Percentiles rank a stretch among this genome's conserved stretches.
These are phyloP conservation scores for Crepidotus variabilis DNA, from an alignment of 768 basidiomycete genomes.

Conservation along the genomic window DNA sequence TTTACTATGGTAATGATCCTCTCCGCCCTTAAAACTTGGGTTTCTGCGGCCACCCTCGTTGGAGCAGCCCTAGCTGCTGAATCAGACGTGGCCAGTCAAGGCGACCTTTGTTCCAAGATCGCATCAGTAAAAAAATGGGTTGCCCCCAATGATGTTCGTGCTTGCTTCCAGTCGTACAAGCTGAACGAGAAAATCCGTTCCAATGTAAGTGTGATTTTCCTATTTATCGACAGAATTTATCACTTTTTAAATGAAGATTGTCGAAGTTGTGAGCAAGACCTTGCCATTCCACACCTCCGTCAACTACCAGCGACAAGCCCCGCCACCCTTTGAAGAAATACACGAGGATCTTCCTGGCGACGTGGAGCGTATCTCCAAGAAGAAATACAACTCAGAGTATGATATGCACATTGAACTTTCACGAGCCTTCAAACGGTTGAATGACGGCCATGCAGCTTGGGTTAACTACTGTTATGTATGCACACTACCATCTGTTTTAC, in stretches of 20 bases:
- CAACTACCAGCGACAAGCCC: conserved; percentile 53
- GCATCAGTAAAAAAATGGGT: conserved; percentile 1
- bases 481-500: background rate
- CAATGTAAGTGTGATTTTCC: background rate
- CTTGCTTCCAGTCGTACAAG: background rate
- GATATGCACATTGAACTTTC: conserved; percentile 55
- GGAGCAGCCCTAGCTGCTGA: too few relatives aligned
- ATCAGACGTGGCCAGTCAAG: too few relatives aligned
- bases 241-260: conserved; percentile 35
- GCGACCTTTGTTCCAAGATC: background rate
- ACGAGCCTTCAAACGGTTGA: conserved; percentile 47
- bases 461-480: conserved; percentile 45
- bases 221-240: background rate
- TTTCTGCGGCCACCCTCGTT: too few relatives aligned
- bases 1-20: too few relatives aligned
- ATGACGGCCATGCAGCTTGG: conserved; percentile 56
- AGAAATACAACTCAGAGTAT: conserved; percentile 46
- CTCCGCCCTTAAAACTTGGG: too few relatives aligned
- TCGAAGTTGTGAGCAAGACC: conserved; percentile 55
- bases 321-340: conserved; percentile 49
- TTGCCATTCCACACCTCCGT: conserved; percentile 59
- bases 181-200: background rate
- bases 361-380: conserved; percentile 40
- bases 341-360: conserved; percentile 53
- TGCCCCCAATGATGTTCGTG: background rate